Evolutionary conservation across 352 stramenopile species (phyloP), one percentile per base, ranked within the genome.

Genomic region (Ophiocytium majus): DNA sequence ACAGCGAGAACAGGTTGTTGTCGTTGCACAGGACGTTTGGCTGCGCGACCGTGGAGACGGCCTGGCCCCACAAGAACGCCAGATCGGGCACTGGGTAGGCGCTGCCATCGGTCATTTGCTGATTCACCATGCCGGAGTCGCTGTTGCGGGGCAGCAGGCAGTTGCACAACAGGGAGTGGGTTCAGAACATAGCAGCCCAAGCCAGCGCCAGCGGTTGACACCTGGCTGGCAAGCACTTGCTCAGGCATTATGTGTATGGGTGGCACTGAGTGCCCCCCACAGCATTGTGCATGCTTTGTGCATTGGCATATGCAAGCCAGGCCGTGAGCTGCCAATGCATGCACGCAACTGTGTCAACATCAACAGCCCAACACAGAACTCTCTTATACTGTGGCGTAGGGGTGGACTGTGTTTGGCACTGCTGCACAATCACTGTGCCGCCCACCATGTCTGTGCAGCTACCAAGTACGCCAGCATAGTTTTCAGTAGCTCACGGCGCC

Each of bases 1-100:
- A 81, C 34, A 32, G 36, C 5, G 1, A 50, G 75, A 81, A 81
- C 75, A 81, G 31, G 75, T 81, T 81, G 75, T 81, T 36, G 32
- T 81, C 75, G 75, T 37, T 50, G 75, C 75, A 81, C 75, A 81
- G 36, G 50, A 36, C 17, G 36, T 81, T 81, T 5, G 43, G 43
- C 43, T 57, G 43, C 43, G 43, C 43, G 43, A 14, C 5, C n/a
- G 31, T 81, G 5, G 31, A 37, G 1, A 81, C 75, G 10, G 19
- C 49, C 75, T 81, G 75, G 1, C 75, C 75, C 1, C 19, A 9
- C 37, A 81, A 50, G 75, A 81, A 81, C 19, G 31, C 75, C 5
- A 81, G 32, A 9, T 0, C 17, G 14, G 75, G 75, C 32, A 81
- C 75, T 1, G 75, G 75, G 36, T 81, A 81, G 10, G 19, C 75